Evolutionary conservation across 257 asterid species (phyloP), one percentile per base, ranked within the genome.

Genomic region (Solanum bulbocastanum): DNA sequence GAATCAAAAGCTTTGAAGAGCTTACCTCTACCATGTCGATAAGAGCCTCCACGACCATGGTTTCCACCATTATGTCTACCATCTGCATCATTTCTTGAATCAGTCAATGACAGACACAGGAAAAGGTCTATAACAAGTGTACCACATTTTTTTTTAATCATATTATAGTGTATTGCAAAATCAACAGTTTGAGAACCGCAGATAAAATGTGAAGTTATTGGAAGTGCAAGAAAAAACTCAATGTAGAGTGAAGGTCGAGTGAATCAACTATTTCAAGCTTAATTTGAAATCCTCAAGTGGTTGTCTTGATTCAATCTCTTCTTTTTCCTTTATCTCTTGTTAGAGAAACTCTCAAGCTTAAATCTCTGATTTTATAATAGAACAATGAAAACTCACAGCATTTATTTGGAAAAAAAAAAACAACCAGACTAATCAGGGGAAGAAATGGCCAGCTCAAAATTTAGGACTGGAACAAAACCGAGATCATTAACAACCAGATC

Each of bases 11-110:
- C 37, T 44, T 40, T 40, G 23, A 40, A 79, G n/a, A 87, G 66
- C 76, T 87, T 91, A 95, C 99, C 98, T 96, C 95, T 93, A 90
- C 98, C 96, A 35, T 90, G 96, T 32, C 97, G 94, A 83, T 92
- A 49, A 88, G 98, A 91, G 86, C 96, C 96, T 62, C 99, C 98
- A 52, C 91, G 92, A 69, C 96, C 95, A 81, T 92, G 95, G 90
- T 92, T 91, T 87, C 97, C 98, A 35, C 97, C 98, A 39, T 94
- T 94, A 25, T 93, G 98, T 68, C 98, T 91, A 62, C 98, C 97
- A 91, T 95, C 99, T 97, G 86, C 88, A 90, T 22, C 40, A 79
- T 79, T 42, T 81, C 60, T 27, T 81, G 27, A 27, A 81, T 44
- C 40, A 46, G 85, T 44, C 6, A 5, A 42, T 9, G 68, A 30